A percentile compares a stretch with the other conserved stretches of the same genome.
Evolutionary conservation across 1,139 yeast species (phyloP).

Genomic region (Komagataea norvegica): DNA sequence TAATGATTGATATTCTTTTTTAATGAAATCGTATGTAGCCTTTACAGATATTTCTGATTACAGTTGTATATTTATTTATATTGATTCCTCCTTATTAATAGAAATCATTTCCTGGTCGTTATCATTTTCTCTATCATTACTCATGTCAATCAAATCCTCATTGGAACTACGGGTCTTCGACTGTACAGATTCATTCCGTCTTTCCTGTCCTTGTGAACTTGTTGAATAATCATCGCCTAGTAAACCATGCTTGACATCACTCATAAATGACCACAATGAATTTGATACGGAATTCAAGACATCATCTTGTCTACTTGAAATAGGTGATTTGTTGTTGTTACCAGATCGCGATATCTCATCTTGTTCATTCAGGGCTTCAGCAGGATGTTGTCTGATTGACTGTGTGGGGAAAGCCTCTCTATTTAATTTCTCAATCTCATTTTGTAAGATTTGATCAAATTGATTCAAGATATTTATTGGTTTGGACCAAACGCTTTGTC

Average conservation of each 20-base stretch:
- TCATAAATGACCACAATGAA: constrained; percentile 37
- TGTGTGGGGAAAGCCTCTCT: constrained; percentile 18
- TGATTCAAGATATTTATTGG: constrained; percentile 64
- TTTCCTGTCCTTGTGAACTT: constrained; percentile 4
- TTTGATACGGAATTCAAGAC: constrained; percentile 26
- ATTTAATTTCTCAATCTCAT: constrained; percentile 55
- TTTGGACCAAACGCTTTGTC: constrained; percentile 38
- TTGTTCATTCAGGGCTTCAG: constrained; percentile 3
- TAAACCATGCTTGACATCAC: constrained; percentile 35
- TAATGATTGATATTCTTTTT: background rate
- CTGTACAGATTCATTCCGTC: background rate
- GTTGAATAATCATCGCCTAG: constrained; percentile 29
- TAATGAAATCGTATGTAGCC: too few relatives aligned
- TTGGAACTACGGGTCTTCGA: too few relatives aligned
- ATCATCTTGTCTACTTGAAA: constrained; percentile 12
- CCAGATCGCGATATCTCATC: constrained; percentile 8
- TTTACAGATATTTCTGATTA: background rate
- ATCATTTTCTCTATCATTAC: constrained; percentile 11
- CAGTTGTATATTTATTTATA: background rate
- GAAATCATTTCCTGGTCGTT: constrained; percentile 22
- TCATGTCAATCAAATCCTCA: constrained; percentile 1
- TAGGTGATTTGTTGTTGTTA: constrained; percentile 5
- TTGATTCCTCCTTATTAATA: constrained; percentile 1
- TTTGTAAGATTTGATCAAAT: constrained; percentile 61
- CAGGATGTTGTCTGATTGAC: constrained; percentile 10